A percentile compares a stretch with the other conserved stretches of the same genome.
Evolutionary conservation across 192 early-diverging fungal species (phyloP).

Genomic region (Backusella morwellensis): DNA sequence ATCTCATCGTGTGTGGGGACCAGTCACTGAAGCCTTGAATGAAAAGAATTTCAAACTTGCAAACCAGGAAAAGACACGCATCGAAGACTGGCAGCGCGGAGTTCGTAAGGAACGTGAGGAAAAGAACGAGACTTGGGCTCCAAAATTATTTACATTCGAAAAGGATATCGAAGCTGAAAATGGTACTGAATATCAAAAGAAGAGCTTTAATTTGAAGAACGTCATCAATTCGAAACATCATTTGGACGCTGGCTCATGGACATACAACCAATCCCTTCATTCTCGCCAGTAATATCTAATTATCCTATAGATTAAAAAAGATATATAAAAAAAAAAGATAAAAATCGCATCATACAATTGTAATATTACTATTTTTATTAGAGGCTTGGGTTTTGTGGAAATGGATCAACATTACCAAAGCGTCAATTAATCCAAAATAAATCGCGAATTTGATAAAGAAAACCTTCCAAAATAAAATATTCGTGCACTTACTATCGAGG

Average conservation of each 20-base stretch:
- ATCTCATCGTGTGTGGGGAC: slow-evolving; percentile 67
- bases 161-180: slow-evolving; percentile 14
- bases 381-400: background rate
- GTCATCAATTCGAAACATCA: slow-evolving; percentile 16
- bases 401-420: background rate
- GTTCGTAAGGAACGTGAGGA: slow-evolving; percentile 59
- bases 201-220: background rate
- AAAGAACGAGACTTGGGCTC: slow-evolving; percentile 40
- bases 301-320: background rate
- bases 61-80: slow-evolving; percentile 62
- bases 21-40: slow-evolving; percentile 62
- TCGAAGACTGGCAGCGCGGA: slow-evolving; percentile 68
- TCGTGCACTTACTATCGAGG: too few species aligned
- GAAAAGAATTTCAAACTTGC: slow-evolving; percentile 63
- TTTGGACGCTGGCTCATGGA: slow-evolving; percentile 33
- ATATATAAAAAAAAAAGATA: background rate
- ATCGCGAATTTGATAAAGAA: background rate
- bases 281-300: slow-evolving; percentile 5
- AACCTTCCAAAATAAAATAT: background rate
- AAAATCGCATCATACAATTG: background rate
- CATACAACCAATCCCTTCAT: slow-evolving; percentile 33
- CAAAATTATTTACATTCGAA: slow-evolving; percentile 26
- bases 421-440: background rate
- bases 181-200: slow-evolving; percentile 9
- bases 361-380: background rate